Evolutionary conservation across 2,329 filamentous ascomycete species (phyloP), one percentile per base, ranked within the genome.

Genomic region (Aureobasidium leucospermi): DNA sequence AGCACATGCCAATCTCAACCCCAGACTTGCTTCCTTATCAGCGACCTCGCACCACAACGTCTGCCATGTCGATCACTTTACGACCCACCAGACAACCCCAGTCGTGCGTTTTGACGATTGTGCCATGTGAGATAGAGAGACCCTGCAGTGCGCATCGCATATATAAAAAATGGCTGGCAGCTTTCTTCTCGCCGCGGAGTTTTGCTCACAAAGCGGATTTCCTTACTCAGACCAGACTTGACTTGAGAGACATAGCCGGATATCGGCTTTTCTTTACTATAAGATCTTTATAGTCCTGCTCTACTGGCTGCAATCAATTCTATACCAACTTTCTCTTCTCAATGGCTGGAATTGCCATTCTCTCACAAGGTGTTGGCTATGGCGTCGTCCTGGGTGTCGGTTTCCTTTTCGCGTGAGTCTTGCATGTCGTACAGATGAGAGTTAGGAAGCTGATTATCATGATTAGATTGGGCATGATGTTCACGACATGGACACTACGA

Each of bases 311-410:
- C 16, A 34, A 3, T 19, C 23, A 31, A n/a, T 1, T 48, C 38
- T 6, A 23, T 23, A 43, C 32, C 16, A 1, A 31, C 31, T 6
- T 23, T 15, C 8, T 10, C n/a, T 6, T 13, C 34, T 32, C 15
- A 23, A 53, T 55, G 48, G 32, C 47, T 1, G 19, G 23, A 15
- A 15, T 46, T 7, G 71, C 74, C 29, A 73, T 74, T 32, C 71
- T 78, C 16, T 68, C 72, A 63, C 83, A 88, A 67, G 84, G 82
- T 59, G 86, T 85, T 63, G 88, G 89, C 67, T 92, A 92, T 81
- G 88, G 87, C 68, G 85, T 92, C 65, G 83, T 92, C 53, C 74
- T 92, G 36, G 88, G 88, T 16, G 73, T 92, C 15, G 88, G 89
- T 19, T 84, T 88, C 66, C 79, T 82, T 29, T 92, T 92, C 73